These are phyloP conservation scores for Beta macrorhiza DNA, from an alignment of 179 eudicot species.

Conservation along the genomic window DNA sequence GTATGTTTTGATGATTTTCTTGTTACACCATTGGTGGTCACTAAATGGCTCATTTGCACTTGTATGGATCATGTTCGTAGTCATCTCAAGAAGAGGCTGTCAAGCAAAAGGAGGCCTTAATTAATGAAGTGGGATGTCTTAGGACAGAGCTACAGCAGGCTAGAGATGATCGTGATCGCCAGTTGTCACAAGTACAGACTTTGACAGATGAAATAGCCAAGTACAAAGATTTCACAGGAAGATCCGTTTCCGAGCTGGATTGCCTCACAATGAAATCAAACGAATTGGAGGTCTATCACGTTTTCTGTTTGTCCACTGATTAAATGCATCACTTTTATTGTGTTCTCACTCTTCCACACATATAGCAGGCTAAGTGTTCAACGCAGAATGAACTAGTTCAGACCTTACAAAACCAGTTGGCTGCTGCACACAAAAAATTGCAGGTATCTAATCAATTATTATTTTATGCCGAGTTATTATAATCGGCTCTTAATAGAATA, in stretches of 20 bases:
- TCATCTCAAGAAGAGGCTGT: slow-evolving; percentile 67
- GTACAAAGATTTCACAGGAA: slow-evolving; percentile 61
- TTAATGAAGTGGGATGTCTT: slow-evolving; percentile 63
- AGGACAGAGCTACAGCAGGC: slow-evolving; percentile 71
- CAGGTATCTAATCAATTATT: slow-evolving; percentile 45
- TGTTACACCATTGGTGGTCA: background rate
- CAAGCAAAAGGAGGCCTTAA: slow-evolving; percentile 70
- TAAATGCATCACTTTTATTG: slow-evolving; percentile 7
- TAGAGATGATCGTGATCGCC: slow-evolving; percentile 84
- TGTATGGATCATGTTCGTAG: slow-evolving; percentile 33
- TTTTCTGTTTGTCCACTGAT: background rate
- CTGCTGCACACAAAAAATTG: slow-evolving; percentile 62
- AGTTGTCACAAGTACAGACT: slow-evolving; percentile 49
- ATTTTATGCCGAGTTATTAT: background rate
- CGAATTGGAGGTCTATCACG: slow-evolving; percentile 66
- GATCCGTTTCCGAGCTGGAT: slow-evolving; percentile 62
- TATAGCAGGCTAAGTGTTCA: slow-evolving; percentile 58
- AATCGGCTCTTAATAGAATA: background rate
- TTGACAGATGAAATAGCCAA: slow-evolving; percentile 58
- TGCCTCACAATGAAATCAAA: slow-evolving; percentile 50
- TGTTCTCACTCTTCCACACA: slow-evolving; percentile 8
- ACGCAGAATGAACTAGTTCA: slow-evolving; percentile 64
- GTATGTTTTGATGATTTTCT: background rate
- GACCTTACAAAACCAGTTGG: slow-evolving; percentile 65
- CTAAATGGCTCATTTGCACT: slow-evolving; percentile 7